Evolutionary conservation across 2,329 filamentous ascomycete genomes (phyloP), one percentile per base, ranked within the genome.

Genomic region (Stagonosporopsis cucurbitacearum): DNA sequence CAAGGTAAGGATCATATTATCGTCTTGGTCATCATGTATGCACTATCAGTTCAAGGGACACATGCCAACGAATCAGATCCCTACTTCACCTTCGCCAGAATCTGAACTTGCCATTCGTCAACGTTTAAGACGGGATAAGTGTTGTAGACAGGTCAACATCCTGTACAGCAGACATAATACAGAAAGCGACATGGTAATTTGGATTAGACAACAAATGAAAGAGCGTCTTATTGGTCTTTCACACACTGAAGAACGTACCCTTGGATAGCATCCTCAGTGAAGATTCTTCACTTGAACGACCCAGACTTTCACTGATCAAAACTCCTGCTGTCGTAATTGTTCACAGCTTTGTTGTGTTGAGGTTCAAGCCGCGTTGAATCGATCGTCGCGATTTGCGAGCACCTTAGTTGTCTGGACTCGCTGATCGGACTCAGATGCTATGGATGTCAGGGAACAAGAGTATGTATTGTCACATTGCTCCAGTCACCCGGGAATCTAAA

Each of bases 341-440:
- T 43, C n/a, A 43, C 40, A 30, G 20, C 15, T 43, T 43, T 43
- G 40, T 26, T 43, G 40, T 43, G 40, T 19, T 46, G 30, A 46
- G 43, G 43, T 46, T 36, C 20, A 35, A 25, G 30, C 43, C 43
- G 36, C 43, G 36, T 32, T 46, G 32, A 22, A 25, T 15, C 43
- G 12, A 46, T 35, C 30, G n/a, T 35, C 43, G 30, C 43, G 30
- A 46, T 46, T 35, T 46, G 30, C 36, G 15, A 25, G 26, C 43
- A 46, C 43, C 32, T 46, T 46, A 36, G 43, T 26, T 46, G 23
- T 46, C 43, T 46, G 30, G 26, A 46, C 43, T 46, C 36, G 43
- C 43, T 46, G 30, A 35, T 35, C 19, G 35, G 42, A 45, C 30
- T 45, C 42, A 46, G 30, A 46, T 46, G 41, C 48, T 32, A 20